Conservation (phyloP, 2,329 filamentous ascomycete species). For the Neonectria faginata region DNA sequence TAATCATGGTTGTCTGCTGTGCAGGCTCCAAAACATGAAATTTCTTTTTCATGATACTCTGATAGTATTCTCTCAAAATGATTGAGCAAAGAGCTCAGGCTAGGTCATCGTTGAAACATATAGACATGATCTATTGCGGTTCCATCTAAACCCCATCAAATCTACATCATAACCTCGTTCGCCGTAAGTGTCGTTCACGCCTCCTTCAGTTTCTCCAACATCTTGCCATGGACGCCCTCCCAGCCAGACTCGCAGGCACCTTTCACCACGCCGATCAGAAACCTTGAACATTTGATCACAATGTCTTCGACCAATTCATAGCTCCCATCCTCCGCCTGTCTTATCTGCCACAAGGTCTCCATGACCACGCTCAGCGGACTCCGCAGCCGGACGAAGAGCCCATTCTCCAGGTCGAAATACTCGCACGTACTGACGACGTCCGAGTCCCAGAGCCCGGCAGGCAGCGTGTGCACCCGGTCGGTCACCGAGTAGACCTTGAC, state of each 20-base stretch:
- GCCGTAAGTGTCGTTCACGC: background rate
- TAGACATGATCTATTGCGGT: conserved; percentile 13
- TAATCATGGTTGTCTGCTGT: conserved; percentile 12
- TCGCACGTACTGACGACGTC: conserved; percentile 66
- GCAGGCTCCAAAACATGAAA: conserved; percentile 1
- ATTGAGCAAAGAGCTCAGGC: background rate
- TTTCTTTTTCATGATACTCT: conserved; percentile 7
- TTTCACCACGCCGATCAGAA: conserved; percentile 63
- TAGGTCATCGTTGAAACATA: background rate
- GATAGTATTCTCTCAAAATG: background rate
- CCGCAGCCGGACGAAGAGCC: conserved; percentile 63
- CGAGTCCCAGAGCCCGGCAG: conserved; percentile 67
- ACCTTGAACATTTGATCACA: conserved; percentile 61
- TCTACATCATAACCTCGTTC: background rate
- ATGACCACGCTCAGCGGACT: conserved; percentile 64
- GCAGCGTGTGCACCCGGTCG: conserved; percentile 63
- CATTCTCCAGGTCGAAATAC: conserved; percentile 61
- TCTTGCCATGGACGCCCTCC: conserved; percentile 62
- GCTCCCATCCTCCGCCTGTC: conserved; percentile 47
- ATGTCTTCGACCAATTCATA: conserved; percentile 63
- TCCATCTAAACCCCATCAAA: background rate
- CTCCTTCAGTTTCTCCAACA: conserved; percentile 54
- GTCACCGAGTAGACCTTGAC: conserved; percentile 61
- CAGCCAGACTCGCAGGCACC: conserved; percentile 64
- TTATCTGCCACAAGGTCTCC: conserved; percentile 64